phyloP scores from a whole-genome alignment of 2,329 filamentous ascomycete genomes.

The Emericellopsis atlantica region DNA sequence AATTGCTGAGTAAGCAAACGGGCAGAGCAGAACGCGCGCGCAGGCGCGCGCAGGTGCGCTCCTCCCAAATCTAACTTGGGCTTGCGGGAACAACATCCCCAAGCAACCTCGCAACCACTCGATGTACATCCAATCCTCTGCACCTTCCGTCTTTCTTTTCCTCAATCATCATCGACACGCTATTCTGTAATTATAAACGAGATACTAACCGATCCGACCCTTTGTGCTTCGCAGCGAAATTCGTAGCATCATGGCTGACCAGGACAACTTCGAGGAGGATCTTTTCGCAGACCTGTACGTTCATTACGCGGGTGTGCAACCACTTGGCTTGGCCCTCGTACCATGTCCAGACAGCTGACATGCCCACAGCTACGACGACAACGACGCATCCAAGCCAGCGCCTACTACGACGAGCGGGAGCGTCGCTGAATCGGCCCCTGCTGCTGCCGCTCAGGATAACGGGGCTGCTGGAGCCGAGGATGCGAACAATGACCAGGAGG shows the following conservation, averaged over 20 bases:
- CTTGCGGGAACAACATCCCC: too few species aligned
- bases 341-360: slow-evolving; percentile 1
- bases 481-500: slow-evolving; percentile 8
- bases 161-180: background rate
- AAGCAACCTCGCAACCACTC: too few species aligned
- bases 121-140: too few species aligned
- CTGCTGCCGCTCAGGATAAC: slow-evolving; percentile 13
- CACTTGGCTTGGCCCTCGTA: background rate
- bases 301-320: background rate
- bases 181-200: too few species aligned
- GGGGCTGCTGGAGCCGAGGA: slow-evolving; percentile 5
- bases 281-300: slow-evolving; percentile 89
- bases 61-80: too few species aligned
- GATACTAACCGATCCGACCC: too few species aligned
- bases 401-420: too few species aligned
- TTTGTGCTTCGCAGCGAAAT: too few species aligned
- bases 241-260: slow-evolving; percentile 55
- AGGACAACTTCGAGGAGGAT: slow-evolving; percentile 80
- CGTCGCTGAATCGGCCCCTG: slow-evolving; percentile 8
- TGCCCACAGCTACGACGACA: slow-evolving; percentile 51
- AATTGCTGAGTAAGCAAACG: too few species aligned
- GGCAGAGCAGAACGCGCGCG: too few species aligned
- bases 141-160: background rate
- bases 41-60: too few species aligned
- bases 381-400: slow-evolving; percentile 28